These are phyloP conservation scores for Tulasnella sp. DNA, from an alignment of 768 basidiomycete species.

Conservation along the genomic window DNA sequence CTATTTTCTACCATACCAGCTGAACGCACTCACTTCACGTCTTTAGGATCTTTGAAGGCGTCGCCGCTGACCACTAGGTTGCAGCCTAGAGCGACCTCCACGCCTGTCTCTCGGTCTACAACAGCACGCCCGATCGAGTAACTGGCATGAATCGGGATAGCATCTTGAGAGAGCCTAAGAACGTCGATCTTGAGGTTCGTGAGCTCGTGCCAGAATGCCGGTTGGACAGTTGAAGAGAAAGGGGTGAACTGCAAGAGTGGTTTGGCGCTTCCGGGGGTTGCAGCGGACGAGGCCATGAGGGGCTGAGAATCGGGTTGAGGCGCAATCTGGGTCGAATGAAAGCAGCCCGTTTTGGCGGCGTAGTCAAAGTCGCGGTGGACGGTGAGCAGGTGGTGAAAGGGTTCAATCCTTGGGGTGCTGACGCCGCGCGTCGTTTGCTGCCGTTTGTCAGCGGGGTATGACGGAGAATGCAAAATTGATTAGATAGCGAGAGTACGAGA, in stretches of 20 bases:
- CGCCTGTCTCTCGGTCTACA: constrained; percentile 70
- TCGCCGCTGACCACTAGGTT: constrained; percentile 62
- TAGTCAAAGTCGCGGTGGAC: neutral
- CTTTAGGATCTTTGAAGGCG: constrained; percentile 47
- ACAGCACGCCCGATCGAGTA: constrained; percentile 70
- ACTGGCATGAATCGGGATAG: constrained; percentile 57
- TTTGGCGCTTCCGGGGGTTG: neutral
- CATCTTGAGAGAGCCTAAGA: constrained; percentile 71
- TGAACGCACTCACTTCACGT: constrained; percentile 43
- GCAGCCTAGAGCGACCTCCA: constrained; percentile 66
- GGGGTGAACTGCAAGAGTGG: constrained; percentile 77
- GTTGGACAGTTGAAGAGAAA: constrained; percentile 80
- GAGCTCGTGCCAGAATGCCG: constrained; percentile 90
- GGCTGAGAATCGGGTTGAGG: neutral
- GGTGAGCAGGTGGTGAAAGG: neutral
- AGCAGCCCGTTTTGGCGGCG: neutral
- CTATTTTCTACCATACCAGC: neutral
- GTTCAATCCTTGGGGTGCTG: neutral
- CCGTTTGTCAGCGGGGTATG: neutral
- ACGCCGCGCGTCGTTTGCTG: neutral
- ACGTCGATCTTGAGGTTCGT: constrained; percentile 87
- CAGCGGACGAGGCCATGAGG: neutral
- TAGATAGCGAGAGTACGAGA: constrained; percentile 5
- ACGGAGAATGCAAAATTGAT: neutral
- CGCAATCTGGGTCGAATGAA: neutral